Conservation (phyloP, 768 basidiomycete species). For the Chalciporus chontae region DNA sequence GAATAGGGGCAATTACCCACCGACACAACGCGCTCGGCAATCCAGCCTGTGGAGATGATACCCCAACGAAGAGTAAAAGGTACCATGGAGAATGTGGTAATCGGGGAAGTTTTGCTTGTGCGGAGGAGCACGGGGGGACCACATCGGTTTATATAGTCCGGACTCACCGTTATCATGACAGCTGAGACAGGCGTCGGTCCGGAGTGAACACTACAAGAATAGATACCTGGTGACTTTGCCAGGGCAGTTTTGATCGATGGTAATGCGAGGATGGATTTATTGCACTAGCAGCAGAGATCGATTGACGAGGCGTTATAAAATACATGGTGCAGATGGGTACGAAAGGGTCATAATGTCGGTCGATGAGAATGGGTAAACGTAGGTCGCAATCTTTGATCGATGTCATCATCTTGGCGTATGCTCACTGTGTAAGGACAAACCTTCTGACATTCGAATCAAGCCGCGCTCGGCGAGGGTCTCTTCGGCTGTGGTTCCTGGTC, state of each 20-base stretch:
- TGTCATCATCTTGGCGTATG: not conserved
- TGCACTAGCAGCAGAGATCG: not conserved
- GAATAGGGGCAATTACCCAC: conserved; percentile 21
- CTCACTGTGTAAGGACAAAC: too few species aligned
- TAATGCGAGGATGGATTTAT: not conserved
- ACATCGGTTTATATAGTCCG: not conserved
- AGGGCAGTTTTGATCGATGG: not conserved
- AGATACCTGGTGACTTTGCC: not conserved
- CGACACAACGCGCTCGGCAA: conserved; percentile 43
- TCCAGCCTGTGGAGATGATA: conserved; percentile 49
- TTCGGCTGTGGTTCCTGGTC: conserved; percentile 13
- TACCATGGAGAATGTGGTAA: not conserved
- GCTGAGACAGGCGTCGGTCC: not conserved
- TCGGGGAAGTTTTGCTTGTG: not conserved
- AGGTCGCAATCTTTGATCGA: not conserved
- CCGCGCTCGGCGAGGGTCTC: conserved; percentile 3
- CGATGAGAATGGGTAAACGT: too few species aligned
- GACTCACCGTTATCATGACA: not conserved
- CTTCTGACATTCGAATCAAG: conserved; percentile 2
- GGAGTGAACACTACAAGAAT: not conserved
- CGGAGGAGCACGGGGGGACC: not conserved
- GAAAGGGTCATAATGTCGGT: not conserved
- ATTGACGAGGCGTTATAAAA: not conserved
- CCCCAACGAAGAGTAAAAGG: conserved; percentile 43
- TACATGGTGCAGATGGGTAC: not conserved